Percentiles rank a stretch among this genome's conserved stretches.
Conservation (phyloP, 139 green algal species). For the Parachlorella kessleri region DNA sequence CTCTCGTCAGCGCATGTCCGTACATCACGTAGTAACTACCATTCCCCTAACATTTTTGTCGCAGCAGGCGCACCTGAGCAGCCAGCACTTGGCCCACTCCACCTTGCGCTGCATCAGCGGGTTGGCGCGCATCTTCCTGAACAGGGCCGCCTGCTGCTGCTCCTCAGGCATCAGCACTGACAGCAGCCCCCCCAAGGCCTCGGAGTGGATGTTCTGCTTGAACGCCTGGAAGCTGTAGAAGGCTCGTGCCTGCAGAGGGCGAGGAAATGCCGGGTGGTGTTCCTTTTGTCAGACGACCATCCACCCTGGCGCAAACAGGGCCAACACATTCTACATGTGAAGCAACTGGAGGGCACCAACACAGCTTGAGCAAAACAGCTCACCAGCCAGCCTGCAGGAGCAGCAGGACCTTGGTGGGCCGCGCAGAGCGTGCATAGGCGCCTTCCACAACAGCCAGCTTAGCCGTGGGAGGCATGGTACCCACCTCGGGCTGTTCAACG, state of each 20-base stretch:
- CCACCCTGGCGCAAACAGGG: too few species aligned
- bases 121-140: not conserved
- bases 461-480: not conserved
- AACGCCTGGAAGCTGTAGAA: conserved; percentile 99
- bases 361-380: too few species aligned
- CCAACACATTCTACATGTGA: too few species aligned
- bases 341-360: too few species aligned
- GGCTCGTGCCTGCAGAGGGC: conserved; percentile 73
- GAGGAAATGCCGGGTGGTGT: not conserved
- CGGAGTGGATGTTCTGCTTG: conserved; percentile 98
- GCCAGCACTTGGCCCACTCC: conserved; percentile 1
- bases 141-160: not conserved
- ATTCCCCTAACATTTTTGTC: too few species aligned
- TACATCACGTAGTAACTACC: too few species aligned
- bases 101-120: conserved; percentile 7
- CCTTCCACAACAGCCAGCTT: too few species aligned
- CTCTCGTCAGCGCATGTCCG: too few species aligned
- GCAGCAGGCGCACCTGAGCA: conserved; percentile 1
- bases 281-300: too few species aligned
- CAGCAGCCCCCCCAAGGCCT: conserved; percentile 22
- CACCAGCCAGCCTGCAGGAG: too few species aligned
- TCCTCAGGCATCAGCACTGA: not conserved
- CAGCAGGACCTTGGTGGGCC: too few species aligned
- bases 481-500: conserved; percentile 88
- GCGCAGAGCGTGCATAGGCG: too few species aligned